These are phyloP conservation scores for Cercospora berteroae DNA, from an alignment of 2,329 filamentous ascomycete species.

Conservation along the genomic window DNA sequence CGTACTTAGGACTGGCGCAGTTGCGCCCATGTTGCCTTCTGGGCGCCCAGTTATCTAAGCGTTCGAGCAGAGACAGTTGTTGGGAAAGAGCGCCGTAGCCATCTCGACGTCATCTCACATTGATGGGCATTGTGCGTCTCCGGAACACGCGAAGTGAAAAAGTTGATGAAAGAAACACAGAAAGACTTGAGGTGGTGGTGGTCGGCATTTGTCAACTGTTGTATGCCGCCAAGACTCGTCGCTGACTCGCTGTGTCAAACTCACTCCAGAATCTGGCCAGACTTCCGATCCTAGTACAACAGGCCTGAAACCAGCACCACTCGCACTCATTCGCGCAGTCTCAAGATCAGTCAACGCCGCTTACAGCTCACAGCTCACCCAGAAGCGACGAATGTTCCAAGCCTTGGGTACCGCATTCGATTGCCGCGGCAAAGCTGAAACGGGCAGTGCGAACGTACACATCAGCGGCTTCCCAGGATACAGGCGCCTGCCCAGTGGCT, in stretches of 20 bases:
- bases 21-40: background rate
- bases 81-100: background rate
- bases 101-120: background rate
- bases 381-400: background rate
- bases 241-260: background rate
- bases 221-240: background rate
- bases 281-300: background rate
- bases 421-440: slow-evolving; percentile 1
- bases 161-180: background rate
- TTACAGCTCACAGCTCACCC: background rate
- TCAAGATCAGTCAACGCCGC: background rate
- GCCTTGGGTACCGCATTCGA: background rate
- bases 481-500: slow-evolving; percentile 1
- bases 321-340: background rate
- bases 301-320: background rate
- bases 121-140: background rate
- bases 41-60: background rate
- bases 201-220: background rate
- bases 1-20: background rate
- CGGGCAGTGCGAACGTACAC: background rate
- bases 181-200: background rate
- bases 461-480: background rate
- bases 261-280: background rate
- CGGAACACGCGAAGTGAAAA: background rate
- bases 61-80: background rate